Conservation (phyloP, 2,329 filamentous ascomycete species). For the Scedosporium dehoogii region DNA sequence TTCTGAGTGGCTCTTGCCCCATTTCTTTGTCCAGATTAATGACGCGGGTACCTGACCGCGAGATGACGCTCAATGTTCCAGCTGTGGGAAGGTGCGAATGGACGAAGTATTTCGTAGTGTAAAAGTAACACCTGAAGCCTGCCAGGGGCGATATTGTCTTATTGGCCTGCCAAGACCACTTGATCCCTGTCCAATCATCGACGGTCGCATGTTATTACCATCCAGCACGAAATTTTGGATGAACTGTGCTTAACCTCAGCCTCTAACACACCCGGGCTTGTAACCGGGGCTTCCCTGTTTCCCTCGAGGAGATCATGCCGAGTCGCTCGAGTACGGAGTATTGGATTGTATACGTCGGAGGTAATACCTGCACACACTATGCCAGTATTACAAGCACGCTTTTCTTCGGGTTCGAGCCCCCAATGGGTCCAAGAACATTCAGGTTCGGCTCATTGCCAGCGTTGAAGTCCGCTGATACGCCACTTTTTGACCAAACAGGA, state of each 20-base stretch:
- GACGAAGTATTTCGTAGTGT: neutral
- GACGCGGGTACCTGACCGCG: neutral
- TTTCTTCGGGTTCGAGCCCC: no score
- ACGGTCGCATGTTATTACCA: neutral
- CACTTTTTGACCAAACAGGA: no score
- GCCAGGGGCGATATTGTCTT: neutral
- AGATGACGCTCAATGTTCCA: neutral
- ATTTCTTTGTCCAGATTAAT: neutral
- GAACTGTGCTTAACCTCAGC: neutral
- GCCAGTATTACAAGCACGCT: no score
- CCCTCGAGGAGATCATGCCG: neutral
- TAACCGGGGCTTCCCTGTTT: neutral
- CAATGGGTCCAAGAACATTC: no score
- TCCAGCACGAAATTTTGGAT: neutral
- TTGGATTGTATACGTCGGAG: no score
- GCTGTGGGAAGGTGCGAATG: neutral
- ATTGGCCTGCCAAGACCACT: neutral
- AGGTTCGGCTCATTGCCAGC: no score
- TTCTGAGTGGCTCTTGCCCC: neutral
- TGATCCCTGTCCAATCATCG: neutral
- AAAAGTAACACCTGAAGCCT: neutral
- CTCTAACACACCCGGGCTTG: neutral
- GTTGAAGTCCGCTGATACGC: no score
- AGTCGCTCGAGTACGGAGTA: neutral
- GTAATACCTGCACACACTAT: no score